Evolutionary conservation across 495 filamentous ascomycete genomes (phyloP).

Genomic region (Elaphomyces granulatus): DNA sequence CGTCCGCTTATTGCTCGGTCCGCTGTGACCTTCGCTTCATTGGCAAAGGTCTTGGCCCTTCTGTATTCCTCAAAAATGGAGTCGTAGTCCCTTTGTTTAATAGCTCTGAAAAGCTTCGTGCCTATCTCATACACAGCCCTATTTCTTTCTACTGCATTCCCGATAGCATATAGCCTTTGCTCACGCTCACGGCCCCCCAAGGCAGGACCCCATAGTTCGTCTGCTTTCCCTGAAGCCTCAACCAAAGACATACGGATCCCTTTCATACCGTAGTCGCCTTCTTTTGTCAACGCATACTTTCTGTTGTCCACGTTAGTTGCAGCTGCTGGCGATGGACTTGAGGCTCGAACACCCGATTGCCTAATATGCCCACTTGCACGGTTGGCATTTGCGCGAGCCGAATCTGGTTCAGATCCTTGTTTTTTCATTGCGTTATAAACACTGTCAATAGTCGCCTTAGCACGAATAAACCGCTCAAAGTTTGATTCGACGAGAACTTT

Average conservation of each 20-base stretch:
- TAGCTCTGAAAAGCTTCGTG: conserved; percentile 61
- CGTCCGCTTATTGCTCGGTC: conserved; percentile 33
- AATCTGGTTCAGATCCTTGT: conserved; percentile 53
- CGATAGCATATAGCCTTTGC: conserved; percentile 61
- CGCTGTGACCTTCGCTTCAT: conserved; percentile 52
- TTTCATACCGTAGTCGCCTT: conserved; percentile 86
- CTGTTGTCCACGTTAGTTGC: conserved; percentile 25
- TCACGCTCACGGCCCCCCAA: conserved; percentile 87
- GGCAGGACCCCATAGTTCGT: conserved; percentile 94
- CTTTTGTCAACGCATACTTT: conserved; percentile 84
- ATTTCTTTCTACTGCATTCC: conserved; percentile 58
- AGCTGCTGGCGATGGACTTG: conserved; percentile 18
- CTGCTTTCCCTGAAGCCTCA: conserved; percentile 82
- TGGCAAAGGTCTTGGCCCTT: conserved; percentile 57
- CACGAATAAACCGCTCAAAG: conserved; percentile 92
- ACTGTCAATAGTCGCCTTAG: conserved; percentile 93
- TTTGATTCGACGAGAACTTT: conserved; percentile 95
- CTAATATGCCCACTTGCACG: conserved; percentile 52
- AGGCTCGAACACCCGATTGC: conserved; percentile 34
- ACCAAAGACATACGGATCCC: conserved; percentile 77
- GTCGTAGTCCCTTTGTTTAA: conserved; percentile 82
- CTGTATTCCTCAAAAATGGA: conserved; percentile 72
- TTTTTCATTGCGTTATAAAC: conserved; percentile 97
- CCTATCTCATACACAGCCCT: conserved; percentile 69
- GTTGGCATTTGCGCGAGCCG: conserved; percentile 32